These are phyloP conservation scores for Mucor racemosus DNA, from an alignment of 371 early-diverging fungal genomes.

Conservation along the genomic window DNA sequence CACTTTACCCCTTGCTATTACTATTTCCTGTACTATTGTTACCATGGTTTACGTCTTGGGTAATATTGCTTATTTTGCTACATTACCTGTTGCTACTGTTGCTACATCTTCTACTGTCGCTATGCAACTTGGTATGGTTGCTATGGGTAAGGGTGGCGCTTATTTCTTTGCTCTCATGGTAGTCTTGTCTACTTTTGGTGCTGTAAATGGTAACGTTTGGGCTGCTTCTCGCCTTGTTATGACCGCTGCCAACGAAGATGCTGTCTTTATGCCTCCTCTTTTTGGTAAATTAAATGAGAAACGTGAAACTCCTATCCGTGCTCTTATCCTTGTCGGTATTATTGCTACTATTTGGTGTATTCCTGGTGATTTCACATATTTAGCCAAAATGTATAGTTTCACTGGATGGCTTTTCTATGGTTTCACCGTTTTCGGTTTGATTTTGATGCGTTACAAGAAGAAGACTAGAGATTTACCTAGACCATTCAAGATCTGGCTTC, in stretches of 20 bases:
- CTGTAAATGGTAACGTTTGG: slow-evolving; percentile 54
- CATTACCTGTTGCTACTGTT: slow-evolving; percentile 43
- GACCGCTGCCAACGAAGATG: slow-evolving; percentile 50
- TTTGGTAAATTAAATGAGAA: slow-evolving; percentile 44
- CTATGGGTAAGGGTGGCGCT: slow-evolving; percentile 56
- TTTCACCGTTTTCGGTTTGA: slow-evolving; percentile 36
- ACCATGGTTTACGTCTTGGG: slow-evolving; percentile 58
- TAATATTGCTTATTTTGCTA: slow-evolving; percentile 66
- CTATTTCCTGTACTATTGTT: slow-evolving; percentile 54
- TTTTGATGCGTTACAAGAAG: slow-evolving; percentile 42
- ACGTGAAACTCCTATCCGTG: slow-evolving; percentile 49
- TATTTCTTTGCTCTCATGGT: slow-evolving; percentile 62
- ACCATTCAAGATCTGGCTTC: slow-evolving; percentile 46
- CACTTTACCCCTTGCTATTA: slow-evolving; percentile 60
- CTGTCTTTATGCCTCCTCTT: slow-evolving; percentile 48
- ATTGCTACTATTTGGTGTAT: slow-evolving; percentile 47
- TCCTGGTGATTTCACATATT: slow-evolving; percentile 55
- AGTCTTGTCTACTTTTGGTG: slow-evolving; percentile 51
- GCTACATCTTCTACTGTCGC: slow-evolving; percentile 41
- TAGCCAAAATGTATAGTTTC: slow-evolving; percentile 65
- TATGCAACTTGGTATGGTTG: slow-evolving; percentile 52
- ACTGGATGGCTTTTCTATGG: slow-evolving; percentile 66
- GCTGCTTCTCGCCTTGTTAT: slow-evolving; percentile 46
- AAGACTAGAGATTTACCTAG: slow-evolving; percentile 32
- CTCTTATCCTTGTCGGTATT: slow-evolving; percentile 47